These are phyloP conservation scores for Claviceps sp. DNA, from an alignment of 2,329 filamentous ascomycete species.

Conservation along the genomic window DNA sequence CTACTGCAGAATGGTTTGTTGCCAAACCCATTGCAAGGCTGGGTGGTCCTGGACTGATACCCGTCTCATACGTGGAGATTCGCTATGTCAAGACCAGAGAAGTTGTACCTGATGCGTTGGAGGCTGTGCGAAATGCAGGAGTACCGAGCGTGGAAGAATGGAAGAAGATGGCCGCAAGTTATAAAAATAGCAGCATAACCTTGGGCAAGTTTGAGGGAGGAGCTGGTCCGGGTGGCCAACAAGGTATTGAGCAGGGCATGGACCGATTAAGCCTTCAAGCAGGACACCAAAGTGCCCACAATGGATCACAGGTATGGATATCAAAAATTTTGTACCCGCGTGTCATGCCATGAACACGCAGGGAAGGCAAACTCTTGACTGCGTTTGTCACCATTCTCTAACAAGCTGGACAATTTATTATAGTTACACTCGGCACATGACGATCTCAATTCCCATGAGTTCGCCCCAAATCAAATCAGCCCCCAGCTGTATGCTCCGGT, in stretches of 20 bases:
- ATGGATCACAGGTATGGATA: conserved; percentile 14
- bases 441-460: conserved; percentile 21
- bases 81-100: conserved; percentile 83
- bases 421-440: conserved; percentile 16
- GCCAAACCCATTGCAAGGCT: conserved; percentile 96
- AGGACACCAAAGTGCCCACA: conserved; percentile 10
- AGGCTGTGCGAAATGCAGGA: conserved; percentile 75
- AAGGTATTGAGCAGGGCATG: conserved; percentile 50
- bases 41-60: conserved; percentile 90
- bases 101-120: conserved; percentile 66
- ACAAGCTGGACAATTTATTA: background rate
- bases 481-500: conserved; percentile 60
- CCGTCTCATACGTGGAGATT: conserved; percentile 93
- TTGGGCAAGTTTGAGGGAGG: conserved; percentile 74
- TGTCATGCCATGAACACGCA: no score
- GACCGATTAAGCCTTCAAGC: conserved; percentile 63
- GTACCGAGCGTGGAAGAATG: conserved; percentile 95
- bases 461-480: conserved; percentile 25
- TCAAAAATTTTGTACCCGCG: no score
- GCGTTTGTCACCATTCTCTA: background rate
- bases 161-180: conserved; percentile 99
- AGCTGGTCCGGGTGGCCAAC: conserved; percentile 26
- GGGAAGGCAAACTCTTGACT: no score
- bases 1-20: conserved; percentile 97
- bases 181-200: conserved; percentile 98